Percentiles rank a stretch among this genome's conserved stretches.
Evolutionary conservation across 257 asterid species (phyloP).

Genomic region (Solanum appendiculatum): DNA sequence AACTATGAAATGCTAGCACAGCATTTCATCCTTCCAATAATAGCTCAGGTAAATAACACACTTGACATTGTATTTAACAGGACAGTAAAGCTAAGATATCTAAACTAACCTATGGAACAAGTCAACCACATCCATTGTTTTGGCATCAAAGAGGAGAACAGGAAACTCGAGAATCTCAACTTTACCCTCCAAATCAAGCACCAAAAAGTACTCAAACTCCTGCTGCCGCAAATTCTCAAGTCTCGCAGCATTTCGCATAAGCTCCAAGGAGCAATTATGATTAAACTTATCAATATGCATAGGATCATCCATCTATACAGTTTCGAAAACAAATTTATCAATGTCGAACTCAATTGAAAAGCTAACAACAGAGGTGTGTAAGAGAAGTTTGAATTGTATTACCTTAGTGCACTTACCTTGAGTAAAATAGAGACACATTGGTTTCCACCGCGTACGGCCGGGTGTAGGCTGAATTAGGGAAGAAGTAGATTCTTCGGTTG

Average conservation of each 20-base stretch:
- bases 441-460: conserved; percentile 50
- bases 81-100: neutral
- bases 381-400: neutral
- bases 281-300: conserved; percentile 54
- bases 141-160: conserved; percentile 68
- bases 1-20: neutral
- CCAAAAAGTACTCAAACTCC: conserved; percentile 69
- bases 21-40: neutral
- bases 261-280: conserved; percentile 48
- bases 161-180: conserved; percentile 95
- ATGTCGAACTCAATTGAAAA: neutral
- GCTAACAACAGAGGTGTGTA: neutral
- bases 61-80: neutral
- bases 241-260: conserved; percentile 17
- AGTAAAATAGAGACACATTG: conserved; percentile 70
- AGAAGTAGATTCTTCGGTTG: conserved; percentile 24
- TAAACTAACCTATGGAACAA: conserved; percentile 68
- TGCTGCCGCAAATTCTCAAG: conserved; percentile 32
- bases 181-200: conserved; percentile 99
- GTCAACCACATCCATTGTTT: conserved; percentile 64
- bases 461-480: conserved; percentile 17
- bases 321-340: neutral
- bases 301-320: conserved; percentile 59
- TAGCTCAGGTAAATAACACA: neutral
- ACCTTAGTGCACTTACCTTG: conserved; percentile 91